Base-by-base conservation (phyloP, 129 eudicot species). In the Artemisia tridentata region DNA sequence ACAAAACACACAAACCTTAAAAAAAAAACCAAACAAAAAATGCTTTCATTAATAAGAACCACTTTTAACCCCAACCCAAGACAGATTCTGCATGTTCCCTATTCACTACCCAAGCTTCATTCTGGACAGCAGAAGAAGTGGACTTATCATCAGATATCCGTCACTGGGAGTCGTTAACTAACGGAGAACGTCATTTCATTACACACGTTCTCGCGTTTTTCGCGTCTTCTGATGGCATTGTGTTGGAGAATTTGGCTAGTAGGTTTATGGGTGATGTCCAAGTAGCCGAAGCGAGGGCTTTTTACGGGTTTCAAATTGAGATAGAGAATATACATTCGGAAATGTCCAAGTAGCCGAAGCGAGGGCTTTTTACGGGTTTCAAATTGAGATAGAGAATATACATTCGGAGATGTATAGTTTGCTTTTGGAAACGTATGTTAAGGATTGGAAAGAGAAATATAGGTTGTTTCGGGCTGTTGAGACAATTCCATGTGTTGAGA, bases 321-420 rank as follows among this genome's bases (percentile, higher is more conserved):
- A 92, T 89, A 6, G 98, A 92, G 62, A 92, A 92, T 67, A 92
- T 92, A 56, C 98, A 92, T 75, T 88, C 96, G 14, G 96, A 92
- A 76, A 92, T 92, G 96, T 92, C 3, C 96, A 92, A 57, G 76
- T 92, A 13, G 59, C 96, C 0, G 96, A 92, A 79, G 98, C 98
- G 2, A 87, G 98, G n/a, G 95, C 98, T 0, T 92, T 92, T 45
- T 92, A 92, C 31, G 98, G 96, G 2, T 92, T 92, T 70, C 98
- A 92, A 51, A 92, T 92, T 15, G 98, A 96, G 3, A 92, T 89
- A 6, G 98, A 92, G 62, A 92, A 92, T 67, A 92, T 92, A 56
- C 98, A 92, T 75, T 88, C 96, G 14, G 96, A 92, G 78, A 92
- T 92, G 96, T 92, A 92, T 50, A 82, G 88, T n/a, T 81, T 92